A percentile compares a stretch with the other conserved stretches of the same genome.
Evolutionary conservation across 2,329 filamentous ascomycete species (phyloP).

Genomic region (Aspergillus tubingensis): DNA sequence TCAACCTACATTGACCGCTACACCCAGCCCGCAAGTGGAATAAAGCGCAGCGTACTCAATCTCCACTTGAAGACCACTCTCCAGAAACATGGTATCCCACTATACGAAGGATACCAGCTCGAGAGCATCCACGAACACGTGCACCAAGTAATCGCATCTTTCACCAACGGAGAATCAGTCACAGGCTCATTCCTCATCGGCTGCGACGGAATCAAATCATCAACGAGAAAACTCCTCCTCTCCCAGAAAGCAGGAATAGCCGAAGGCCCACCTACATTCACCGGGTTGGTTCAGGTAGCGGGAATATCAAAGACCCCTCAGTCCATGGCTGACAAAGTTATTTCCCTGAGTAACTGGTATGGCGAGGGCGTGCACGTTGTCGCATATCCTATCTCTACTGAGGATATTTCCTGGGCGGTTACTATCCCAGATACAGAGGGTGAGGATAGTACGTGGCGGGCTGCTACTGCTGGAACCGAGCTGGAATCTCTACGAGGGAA

Average conservation of each 20-base stretch:
- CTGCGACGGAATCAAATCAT: conserved; percentile 8
- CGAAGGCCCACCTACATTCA: neutral
- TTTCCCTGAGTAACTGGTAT: conserved; percentile 4
- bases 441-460: conserved; percentile 1
- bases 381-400: neutral
- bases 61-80: neutral
- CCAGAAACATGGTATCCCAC: neutral
- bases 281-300: conserved; percentile 1
- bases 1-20: neutral
- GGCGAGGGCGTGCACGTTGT: conserved; percentile 5
- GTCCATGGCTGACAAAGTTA: too few relatives aligned
- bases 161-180: neutral
- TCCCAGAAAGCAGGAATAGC: neutral
- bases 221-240: neutral
- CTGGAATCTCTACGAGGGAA: neutral
- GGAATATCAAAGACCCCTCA: neutral
- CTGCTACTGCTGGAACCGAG: neutral
- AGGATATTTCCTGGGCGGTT: conserved; percentile 3
- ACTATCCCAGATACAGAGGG: neutral
- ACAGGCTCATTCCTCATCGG: conserved; percentile 9
- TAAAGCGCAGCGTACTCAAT: neutral
- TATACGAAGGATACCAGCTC: conserved; percentile 5
- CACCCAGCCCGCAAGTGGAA: neutral
- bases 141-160: neutral
- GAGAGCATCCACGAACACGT: neutral